Conservation (phyloP, 2,329 filamentous ascomycete genomes). For the Dactylonectria macrodidyma region DNA sequence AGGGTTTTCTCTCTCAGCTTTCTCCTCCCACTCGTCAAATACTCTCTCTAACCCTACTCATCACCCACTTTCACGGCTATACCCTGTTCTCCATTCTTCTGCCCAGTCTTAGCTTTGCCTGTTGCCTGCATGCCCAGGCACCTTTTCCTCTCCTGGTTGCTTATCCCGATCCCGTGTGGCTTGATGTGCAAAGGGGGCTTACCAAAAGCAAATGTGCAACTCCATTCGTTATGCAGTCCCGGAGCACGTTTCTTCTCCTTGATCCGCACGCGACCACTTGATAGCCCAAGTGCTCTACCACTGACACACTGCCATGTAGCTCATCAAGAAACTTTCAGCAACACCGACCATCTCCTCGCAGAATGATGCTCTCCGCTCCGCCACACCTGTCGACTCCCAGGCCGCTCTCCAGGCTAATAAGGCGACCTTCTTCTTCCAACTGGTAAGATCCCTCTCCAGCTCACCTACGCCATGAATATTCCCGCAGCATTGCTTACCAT, state of each 20-base stretch:
- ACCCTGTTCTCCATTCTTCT: constrained; percentile 5
- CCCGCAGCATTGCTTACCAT: constrained; percentile 56
- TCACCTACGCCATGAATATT: constrained; percentile 45
- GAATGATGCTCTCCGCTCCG: constrained; percentile 69
- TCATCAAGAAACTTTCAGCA: constrained; percentile 97
- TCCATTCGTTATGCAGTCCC: constrained; percentile 37
- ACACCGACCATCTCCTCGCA: constrained; percentile 88
- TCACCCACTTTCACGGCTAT: constrained; percentile 6
- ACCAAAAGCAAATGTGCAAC: constrained; percentile 39
- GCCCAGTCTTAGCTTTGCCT: background rate
- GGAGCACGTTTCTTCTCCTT: constrained; percentile 41
- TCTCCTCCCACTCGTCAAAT: constrained; percentile 13
- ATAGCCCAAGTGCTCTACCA: constrained; percentile 34
- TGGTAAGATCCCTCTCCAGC: constrained; percentile 71
- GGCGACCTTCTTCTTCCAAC: constrained; percentile 97
- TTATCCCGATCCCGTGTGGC: constrained; percentile 33
- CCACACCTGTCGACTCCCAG: constrained; percentile 79
- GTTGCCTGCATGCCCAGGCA: constrained; percentile 10
- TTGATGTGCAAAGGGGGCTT: constrained; percentile 38
- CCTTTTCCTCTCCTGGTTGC: constrained; percentile 29
- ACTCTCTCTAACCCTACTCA: constrained; percentile 1
- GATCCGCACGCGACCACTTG: constrained; percentile 34
- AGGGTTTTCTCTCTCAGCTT: constrained; percentile 21
- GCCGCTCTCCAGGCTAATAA: constrained; percentile 95
- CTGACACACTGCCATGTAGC: constrained; percentile 67